A percentile compares a stretch with the other conserved stretches of the same genome.
These are phyloP conservation scores for Solanum virginianum DNA, from an alignment of 257 asterid genomes.

Conservation along the genomic window DNA sequence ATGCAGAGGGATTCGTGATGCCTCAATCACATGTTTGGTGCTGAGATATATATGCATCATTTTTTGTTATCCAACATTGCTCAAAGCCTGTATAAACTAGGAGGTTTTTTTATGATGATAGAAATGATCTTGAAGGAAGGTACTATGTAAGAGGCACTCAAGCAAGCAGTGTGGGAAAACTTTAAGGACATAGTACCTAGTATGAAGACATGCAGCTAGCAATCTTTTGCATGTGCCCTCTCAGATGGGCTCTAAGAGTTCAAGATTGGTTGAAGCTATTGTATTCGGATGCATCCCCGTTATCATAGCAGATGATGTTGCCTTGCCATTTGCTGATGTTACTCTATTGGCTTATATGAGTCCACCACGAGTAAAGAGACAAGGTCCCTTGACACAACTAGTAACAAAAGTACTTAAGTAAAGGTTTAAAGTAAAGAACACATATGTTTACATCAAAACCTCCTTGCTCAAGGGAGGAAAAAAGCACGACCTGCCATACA, in stretches of 20 bases:
- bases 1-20: slow-evolving; percentile 63
- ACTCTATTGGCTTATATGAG: slow-evolving; percentile 45
- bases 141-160: slow-evolving; percentile 46
- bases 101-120: slow-evolving; percentile 49
- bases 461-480: no score
- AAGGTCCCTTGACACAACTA: no score
- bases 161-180: background rate
- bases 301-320: slow-evolving; percentile 75
- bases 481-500: no score
- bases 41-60: slow-evolving; percentile 77
- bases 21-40: slow-evolving; percentile 84
- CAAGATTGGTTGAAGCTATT: no score
- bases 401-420: no score
- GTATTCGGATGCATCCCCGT: slow-evolving; percentile 29
- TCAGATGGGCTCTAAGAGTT: no score
- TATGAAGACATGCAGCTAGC: no score
- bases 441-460: no score
- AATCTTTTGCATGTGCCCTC: no score
- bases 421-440: no score
- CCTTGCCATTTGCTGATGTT: slow-evolving; percentile 74
- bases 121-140: slow-evolving; percentile 80
- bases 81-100: slow-evolving; percentile 5
- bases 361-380: no score
- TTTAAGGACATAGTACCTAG: no score
- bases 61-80: slow-evolving; percentile 61